Evolutionary conservation across 2,329 filamentous ascomycete genomes (phyloP), one percentile per base, ranked within the genome.

Genomic region (Aspergillus latus): DNA sequence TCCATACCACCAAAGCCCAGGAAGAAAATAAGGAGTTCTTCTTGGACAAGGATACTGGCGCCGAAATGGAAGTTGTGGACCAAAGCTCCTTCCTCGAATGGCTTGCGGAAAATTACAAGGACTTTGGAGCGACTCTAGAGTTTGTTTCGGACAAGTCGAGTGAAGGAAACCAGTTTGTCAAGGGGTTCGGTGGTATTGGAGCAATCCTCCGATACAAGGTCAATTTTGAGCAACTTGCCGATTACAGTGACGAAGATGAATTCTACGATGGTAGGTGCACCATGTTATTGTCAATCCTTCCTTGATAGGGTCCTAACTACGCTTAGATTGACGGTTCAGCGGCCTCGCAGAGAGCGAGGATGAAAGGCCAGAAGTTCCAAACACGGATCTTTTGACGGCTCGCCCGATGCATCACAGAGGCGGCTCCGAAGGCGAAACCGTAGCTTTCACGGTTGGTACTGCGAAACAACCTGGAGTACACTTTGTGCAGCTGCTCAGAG

Each of bases 121-220:
- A 97, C 73, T 99, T 97, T 71, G 94, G 94, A 78, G 92, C 94
- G 52, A 88, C 87, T 32, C 85, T 99, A 43, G 94, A 99, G 76
- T 99, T 99, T 67, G 94, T 99, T 63, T 97, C 94, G 48, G 95
- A 99, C 75, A 88, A 92, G 64, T 97, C 93, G 59, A 96, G 90
- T 59, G 94, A 99, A 80, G 94, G 94, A 74, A 99, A 99, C 80
- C 94, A 99, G 82, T 99, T 99, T 78, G 94, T 99, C 71, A 97
- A 97, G 82, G 94, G 94, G 62, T 99, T 99, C 72, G 94, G 94
- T 87, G 94, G 94, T 72, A 96, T 99, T 68, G 94, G 94, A 66
- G 93, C 93, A 63, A 88, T 99, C 71, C 86, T 99, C 73, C 92
- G 94, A 68, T 99, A 99, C 87, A 97, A 97, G 83, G 91, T 99